Evolutionary conservation across 2,329 filamentous ascomycete genomes (phyloP), one percentile per base, ranked within the genome.

Genomic region (Sphaerulina musiva): DNA sequence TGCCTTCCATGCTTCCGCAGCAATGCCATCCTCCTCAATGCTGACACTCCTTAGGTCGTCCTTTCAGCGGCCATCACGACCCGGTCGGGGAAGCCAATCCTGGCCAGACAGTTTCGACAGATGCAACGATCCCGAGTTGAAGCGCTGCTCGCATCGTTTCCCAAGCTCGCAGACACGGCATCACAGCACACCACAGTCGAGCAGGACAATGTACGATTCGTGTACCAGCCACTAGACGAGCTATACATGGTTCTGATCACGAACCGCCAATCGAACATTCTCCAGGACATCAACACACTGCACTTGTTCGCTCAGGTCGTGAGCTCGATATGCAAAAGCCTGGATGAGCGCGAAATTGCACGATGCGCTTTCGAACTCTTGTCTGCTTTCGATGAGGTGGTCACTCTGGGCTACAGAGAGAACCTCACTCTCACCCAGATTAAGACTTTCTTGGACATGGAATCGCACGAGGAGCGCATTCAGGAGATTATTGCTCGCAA

Each of bases 201-300:
- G 75, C 91, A 97, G 75, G 95, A 98, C 78, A 97, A 95, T 77
- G 93, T 98, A 69, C 92, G 93, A 76, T 98, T 96, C 71, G 93
- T 98, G 55, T 98, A 98, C 79, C 93, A 98, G 73, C 95, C 93
- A 57, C 81, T 98, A 61, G 95, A 98, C 76, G 95, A 98, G 78
- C 85, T 98, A 61, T 98, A 98, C 81, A 97, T 98, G 83, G 92
- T 98, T 62, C 84, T 98, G 68, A 97, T 98, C 75, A 98, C 95
- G 73, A 98, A 98, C 79, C 87, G 90, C 67, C 93, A 97, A 78
- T 97, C 92, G 73, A 98, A 98, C 76, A 98, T 98, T 64, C 81
- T 98, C 48, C 93, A 98, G 76, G 93, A 98, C 74, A 98, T 98
- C 73, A 93, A 97, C 75, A 95, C 93, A 56, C 82, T 98, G 57